Evolutionary conservation across 768 basidiomycete genomes (phyloP).

Genomic region (Mycena alexandri): DNA sequence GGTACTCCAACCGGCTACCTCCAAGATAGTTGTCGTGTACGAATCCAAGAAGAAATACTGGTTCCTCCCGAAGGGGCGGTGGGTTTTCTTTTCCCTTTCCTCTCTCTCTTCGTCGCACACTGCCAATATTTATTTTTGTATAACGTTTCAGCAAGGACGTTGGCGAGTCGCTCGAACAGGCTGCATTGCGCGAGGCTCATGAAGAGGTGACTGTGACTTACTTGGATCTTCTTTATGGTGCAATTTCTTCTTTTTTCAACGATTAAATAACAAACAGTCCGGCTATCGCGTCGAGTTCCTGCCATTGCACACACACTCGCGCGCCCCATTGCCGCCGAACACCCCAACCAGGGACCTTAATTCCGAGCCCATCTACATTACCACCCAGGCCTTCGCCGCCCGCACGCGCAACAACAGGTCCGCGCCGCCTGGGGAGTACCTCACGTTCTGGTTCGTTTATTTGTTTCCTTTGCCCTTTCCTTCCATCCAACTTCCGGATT

Average conservation of each 20-base stretch:
- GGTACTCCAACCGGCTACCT: conserved; percentile 69
- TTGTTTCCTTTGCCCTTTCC: conserved; percentile 40
- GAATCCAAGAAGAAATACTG: conserved; percentile 55
- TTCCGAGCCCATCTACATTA: conserved; percentile 62
- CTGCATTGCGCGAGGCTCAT: conserved; percentile 74
- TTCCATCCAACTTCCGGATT: too few relatives aligned
- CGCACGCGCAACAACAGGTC: conserved; percentile 28
- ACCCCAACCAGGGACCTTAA: conserved; percentile 34
- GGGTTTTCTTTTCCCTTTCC: background rate
- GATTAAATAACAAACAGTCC: conserved; percentile 49
- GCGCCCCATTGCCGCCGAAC: conserved; percentile 56
- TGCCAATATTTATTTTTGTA: background rate
- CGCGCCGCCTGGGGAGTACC: conserved; percentile 61
- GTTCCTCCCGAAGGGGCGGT: conserved; percentile 70
- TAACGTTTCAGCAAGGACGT: conserved; percentile 64
- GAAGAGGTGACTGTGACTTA: conserved; percentile 71
- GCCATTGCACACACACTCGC: conserved; percentile 56
- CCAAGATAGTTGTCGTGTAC: conserved; percentile 65
- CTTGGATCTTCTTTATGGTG: background rate
- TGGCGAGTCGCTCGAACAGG: conserved; percentile 70
- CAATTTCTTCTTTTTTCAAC: background rate
- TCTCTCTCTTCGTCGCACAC: background rate
- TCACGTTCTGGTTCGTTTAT: conserved; percentile 69
- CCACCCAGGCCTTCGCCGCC: conserved; percentile 38
- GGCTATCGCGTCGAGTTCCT: conserved; percentile 63